Conservation (phyloP, 306 rosid genomes). For the Rosa persica region DNA sequence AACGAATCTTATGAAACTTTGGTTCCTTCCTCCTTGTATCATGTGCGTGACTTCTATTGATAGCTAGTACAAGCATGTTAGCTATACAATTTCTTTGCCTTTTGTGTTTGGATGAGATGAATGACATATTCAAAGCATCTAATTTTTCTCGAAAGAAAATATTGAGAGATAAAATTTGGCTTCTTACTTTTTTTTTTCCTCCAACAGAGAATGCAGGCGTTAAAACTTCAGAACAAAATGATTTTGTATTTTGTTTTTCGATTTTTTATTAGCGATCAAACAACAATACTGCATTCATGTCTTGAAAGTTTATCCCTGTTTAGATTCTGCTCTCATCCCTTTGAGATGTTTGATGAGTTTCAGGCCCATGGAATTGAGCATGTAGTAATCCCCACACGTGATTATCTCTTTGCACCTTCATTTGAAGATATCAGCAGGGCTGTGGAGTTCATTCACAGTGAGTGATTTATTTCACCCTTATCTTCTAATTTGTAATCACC, state of each 20-base stretch:
- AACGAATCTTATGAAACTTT: slow-evolving; percentile 92
- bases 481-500: slow-evolving; percentile 17
- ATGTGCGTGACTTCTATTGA: slow-evolving; percentile 41
- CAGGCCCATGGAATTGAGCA: slow-evolving; percentile 94
- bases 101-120: neutral
- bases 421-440: slow-evolving; percentile 74
- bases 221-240: neutral
- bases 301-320: slow-evolving; percentile 9
- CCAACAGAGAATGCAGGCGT: neutral
- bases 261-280: neutral
- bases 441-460: slow-evolving; percentile 89
- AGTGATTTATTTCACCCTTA: slow-evolving; percentile 24
- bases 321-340: slow-evolving; percentile 6
- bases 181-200: neutral
- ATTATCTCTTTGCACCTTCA: slow-evolving; percentile 96
- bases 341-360: slow-evolving; percentile 36
- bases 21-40: slow-evolving; percentile 77
- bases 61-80: neutral
- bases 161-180: neutral
- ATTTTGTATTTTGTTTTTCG: neutral
- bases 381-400: slow-evolving; percentile 89
- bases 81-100: neutral
- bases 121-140: neutral
- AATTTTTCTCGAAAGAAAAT: neutral
- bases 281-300: neutral